A percentile compares a stretch with the other conserved stretches of the same genome.
Evolutionary conservation across 1,284 basidiomycete species (phyloP).

Genomic region (Irpex lacteus): DNA sequence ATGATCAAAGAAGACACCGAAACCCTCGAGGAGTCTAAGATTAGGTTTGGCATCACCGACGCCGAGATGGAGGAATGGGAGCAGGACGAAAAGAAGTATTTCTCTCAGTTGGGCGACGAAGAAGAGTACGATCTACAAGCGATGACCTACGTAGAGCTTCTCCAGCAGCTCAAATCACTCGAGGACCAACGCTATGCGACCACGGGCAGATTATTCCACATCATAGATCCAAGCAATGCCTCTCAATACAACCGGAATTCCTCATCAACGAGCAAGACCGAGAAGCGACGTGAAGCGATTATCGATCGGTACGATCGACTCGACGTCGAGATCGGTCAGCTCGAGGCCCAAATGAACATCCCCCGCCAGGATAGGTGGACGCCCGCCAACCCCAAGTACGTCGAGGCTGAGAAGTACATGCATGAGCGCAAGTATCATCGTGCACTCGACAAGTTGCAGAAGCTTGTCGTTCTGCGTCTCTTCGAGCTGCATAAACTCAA

Average conservation of each 20-base stretch:
- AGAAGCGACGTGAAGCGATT: too few species aligned
- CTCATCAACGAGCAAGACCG: too few species aligned
- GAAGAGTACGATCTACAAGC: background rate
- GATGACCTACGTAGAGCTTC: slow-evolving; percentile 12
- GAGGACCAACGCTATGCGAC: too few species aligned
- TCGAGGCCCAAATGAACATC: too few species aligned
- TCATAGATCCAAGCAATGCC: too few species aligned
- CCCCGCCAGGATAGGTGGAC: slow-evolving; percentile 14
- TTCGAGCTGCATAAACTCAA: slow-evolving; percentile 30
- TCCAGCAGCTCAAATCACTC: slow-evolving; percentile 17
- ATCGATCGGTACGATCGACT: background rate
- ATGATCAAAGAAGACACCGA: slow-evolving; percentile 17
- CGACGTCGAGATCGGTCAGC: background rate
- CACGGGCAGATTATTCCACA: too few species aligned
- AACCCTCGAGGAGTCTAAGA: slow-evolving; percentile 7
- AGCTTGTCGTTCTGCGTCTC: slow-evolving; percentile 24
- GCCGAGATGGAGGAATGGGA: slow-evolving; percentile 16
- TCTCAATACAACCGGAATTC: too few species aligned
- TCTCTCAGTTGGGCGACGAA: slow-evolving; percentile 2
- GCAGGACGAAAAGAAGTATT: slow-evolving; percentile 9
- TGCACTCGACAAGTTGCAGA: slow-evolving; percentile 23
- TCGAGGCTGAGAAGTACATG: slow-evolving; percentile 9
- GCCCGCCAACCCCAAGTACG: slow-evolving; percentile 13
- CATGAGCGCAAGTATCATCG: slow-evolving; percentile 17
- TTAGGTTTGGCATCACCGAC: slow-evolving; percentile 5